Base-by-base conservation (phyloP, 805 yeast species). In the Saturnispora sanitii region DNA sequence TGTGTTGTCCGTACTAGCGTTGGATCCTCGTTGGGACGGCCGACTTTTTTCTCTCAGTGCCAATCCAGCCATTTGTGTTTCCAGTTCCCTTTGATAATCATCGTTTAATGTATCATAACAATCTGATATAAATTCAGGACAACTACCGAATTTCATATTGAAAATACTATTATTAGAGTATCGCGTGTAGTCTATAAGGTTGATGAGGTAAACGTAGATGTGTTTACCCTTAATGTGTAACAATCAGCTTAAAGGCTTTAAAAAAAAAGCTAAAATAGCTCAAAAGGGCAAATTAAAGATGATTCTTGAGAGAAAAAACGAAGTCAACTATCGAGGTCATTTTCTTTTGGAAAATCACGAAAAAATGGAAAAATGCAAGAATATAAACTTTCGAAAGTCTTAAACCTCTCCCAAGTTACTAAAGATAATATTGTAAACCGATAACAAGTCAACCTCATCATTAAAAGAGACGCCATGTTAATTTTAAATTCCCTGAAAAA, bases 71-170 rank as follows among this genome's bases (percentile, higher is more conserved):
- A 36, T 28, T 4, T 33, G 17, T 12, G 7, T 15, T 17, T 22
- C 36, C 36, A 33, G 15, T n/a, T 20, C 36, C 6, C 18, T 11
- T 11, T 12, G 19, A 18, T 21, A 7, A 18, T 21, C 28, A 20
- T 21, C n/a, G 20, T 37, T 32, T 20, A 18, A 23, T 15, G 33
- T 22, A 28, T 35, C 31, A 27, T 39, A 39, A 29, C 42, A 39
- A 34, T 39, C 42, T n/a, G 33, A 20, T 33, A 39, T 39, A 34
- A 39, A 39, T 25, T 39, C 42, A 12, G 42, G 42, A n/a, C 42
- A 39, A 21, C 42, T 39, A 7, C 42, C 42, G 11, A 39, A 39
- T n/a, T 17, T 33, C 42, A 39, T 39, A 13, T 9, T 12, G 3
- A 25, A 25, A n/a, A n/a, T n/a, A 9, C 17, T 16, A 27, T 4